Percentiles rank a stretch among this genome's conserved stretches.
phyloP scores from a whole-genome alignment of 352 stramenopile species.

The Nothophytophthora sp. region DNA sequence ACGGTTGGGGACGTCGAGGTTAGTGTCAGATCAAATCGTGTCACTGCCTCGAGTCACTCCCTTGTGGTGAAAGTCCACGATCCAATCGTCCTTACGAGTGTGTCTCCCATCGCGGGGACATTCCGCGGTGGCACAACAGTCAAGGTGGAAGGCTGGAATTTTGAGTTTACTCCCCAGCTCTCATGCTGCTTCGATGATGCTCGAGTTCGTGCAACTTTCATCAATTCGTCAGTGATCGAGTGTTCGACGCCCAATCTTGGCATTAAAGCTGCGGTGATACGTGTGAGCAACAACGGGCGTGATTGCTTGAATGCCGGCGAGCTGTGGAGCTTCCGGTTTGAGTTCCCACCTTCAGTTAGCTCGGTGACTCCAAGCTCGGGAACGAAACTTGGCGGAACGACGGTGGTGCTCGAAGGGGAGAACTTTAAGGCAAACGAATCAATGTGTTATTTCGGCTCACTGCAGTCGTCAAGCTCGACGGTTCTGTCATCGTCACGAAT shows the following conservation, averaged over 20 bases:
- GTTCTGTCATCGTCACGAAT: slow-evolving; percentile 42
- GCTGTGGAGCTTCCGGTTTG: slow-evolving; percentile 45
- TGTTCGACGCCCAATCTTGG: slow-evolving; percentile 50
- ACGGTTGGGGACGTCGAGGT: slow-evolving; percentile 10
- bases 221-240: slow-evolving; percentile 59
- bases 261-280: slow-evolving; percentile 20
- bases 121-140: slow-evolving; percentile 46
- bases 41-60: neutral
- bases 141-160: slow-evolving; percentile 46
- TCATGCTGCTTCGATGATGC: slow-evolving; percentile 67
- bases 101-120: slow-evolving; percentile 30
- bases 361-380: slow-evolving; percentile 35
- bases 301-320: slow-evolving; percentile 47
- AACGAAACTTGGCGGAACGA: slow-evolving; percentile 52
- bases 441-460: slow-evolving; percentile 36
- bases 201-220: slow-evolving; percentile 54
- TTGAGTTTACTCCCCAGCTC: slow-evolving; percentile 48
- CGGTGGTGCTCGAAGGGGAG: slow-evolving; percentile 36
- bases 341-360: slow-evolving; percentile 25
- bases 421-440: slow-evolving; percentile 47
- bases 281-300: slow-evolving; percentile 58
- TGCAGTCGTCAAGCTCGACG: slow-evolving; percentile 7
- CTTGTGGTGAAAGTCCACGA: slow-evolving; percentile 31
- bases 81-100: slow-evolving; percentile 19
- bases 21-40: slow-evolving; percentile 19